A percentile compares a stretch with the other conserved stretches of the same genome.
Evolutionary conservation across 306 rosid genomes (phyloP).

Genomic region (Acacia acuminata): DNA sequence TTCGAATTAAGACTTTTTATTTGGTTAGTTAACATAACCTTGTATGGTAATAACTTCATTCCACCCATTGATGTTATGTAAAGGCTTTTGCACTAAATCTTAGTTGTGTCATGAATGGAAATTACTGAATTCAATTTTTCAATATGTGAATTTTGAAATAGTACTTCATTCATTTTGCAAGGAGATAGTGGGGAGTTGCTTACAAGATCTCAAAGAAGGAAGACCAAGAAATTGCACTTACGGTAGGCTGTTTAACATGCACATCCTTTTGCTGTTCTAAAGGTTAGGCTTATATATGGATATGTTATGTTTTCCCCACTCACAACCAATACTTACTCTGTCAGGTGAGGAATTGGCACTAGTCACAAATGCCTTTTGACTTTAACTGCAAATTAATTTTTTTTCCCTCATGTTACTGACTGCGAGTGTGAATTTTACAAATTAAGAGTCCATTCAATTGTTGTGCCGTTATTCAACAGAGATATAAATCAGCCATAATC

Average conservation of each 20-base stretch:
- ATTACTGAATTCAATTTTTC: slow-evolving; percentile 21
- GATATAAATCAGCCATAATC: neutral
- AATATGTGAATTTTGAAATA: slow-evolving; percentile 27
- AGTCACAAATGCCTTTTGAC: neutral
- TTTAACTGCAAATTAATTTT: neutral
- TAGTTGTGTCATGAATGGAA: slow-evolving; percentile 23
- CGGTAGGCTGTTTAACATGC: slow-evolving; percentile 42
- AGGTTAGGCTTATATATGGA: neutral
- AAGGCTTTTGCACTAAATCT: neutral
- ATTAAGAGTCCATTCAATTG: neutral
- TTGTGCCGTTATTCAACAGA: slow-evolving; percentile 3
- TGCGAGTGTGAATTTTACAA: slow-evolving; percentile 5
- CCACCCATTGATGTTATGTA: slow-evolving; percentile 5
- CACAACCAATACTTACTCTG: neutral
- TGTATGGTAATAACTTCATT: slow-evolving; percentile 1
- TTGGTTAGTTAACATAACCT: slow-evolving; percentile 6
- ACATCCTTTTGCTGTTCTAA: slow-evolving; percentile 5
- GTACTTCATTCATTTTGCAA: slow-evolving; percentile 38
- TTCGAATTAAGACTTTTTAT: slow-evolving; percentile 3
- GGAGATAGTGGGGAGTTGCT: slow-evolving; percentile 87
- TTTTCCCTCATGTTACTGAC: neutral
- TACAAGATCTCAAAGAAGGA: slow-evolving; percentile 78
- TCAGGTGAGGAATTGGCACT: neutral
- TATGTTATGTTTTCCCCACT: neutral
- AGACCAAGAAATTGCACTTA: slow-evolving; percentile 74